Evolutionary conservation across 306 rosid genomes (phyloP), one percentile per base, ranked within the genome.

Genomic region (Prunus kanzakura): DNA sequence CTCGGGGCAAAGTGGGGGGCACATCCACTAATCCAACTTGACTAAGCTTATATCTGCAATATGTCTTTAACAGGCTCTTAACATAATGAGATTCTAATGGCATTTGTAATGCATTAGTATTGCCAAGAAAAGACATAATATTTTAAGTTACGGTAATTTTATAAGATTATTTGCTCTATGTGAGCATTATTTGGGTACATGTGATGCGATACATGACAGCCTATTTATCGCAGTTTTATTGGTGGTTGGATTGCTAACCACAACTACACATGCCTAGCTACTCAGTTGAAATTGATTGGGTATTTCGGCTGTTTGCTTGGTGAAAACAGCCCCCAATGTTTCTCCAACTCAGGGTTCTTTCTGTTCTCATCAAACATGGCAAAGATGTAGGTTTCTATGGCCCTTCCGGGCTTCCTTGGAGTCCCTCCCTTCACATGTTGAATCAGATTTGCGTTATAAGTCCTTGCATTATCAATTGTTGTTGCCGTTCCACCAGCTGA

Each of bases 261-360:
- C 16, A 10, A 6, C 32, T 19, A 8, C 18, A 2, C 8, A 10
- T 62, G 7, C 11, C 7, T 51, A 6, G 67, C 67, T 29, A 62
- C 11, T 62, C 25, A 70, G 56, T 7, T 52, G 54, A 82, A 82
- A 22, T 64, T 73, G n/a, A 85, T 32, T 12, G 43, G 8, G 60
- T 76, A 82, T 60, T 79, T 76, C 20, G 35, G 71, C 62, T 73
- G 78, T n/a, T 64, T 79, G 72, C 50, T 69, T 1, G 86, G 84
- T 64, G 22, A 55, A 70, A 85, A 85, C 10, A 85, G 82, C 3
- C 89, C 89, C 47, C 71, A 85, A 65, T 82, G 76, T 65, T 65
- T 73, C 78, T 85, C 86, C 8, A 19, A 57, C 9, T 79, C 80
- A 1, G 74, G 73, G 2, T 0, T 69, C 69, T 79, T 85, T 19